Evolutionary conservation across 305 asterid genomes (phyloP), one percentile per base, ranked within the genome.

Genomic region (Rubia balearica): DNA sequence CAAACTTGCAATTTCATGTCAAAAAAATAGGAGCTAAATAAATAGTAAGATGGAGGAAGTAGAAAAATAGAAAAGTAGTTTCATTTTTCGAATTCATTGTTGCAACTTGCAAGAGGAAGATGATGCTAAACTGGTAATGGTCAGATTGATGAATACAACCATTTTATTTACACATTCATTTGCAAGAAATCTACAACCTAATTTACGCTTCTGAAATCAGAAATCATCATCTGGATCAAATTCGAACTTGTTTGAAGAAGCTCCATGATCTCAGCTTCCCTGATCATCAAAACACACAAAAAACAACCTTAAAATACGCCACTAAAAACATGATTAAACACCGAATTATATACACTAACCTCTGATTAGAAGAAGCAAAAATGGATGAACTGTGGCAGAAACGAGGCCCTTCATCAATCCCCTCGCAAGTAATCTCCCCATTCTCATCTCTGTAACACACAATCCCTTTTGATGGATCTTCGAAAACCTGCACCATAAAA

Each of bases 391-490:
- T 81, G 0, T 78, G 89, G 43, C 73, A 75, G 69, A 82, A 81
- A 53, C 93, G 89, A 76, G 93, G 95, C n/a, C 90, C 95, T 61
- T 90, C 95, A 62, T 90, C 96, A 22, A 80, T 81, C 64, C 96
- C 96, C 85, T 90, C 95, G 48, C 95, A 90, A 41, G 56, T 78
- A 6, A 88, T 80, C 76, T 88, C 95, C 16, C 95, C 96, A 75
- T 84, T 84, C 66, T 80, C 87, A 75, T 90, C 92, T 76, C 79
- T 83, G 53, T 90, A 90, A 73, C 95, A 86, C 61, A 88, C 85
- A 43, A 88, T 77, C 64, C 91, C 95, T 71, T 80, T 73, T 24
- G 87, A 74, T 67, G 27, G 77, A 81, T 88, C 96, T 72, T 90
- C 95, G 45, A 80, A 90, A 60, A 90, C 85, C 92, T 85, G 64